These are phyloP conservation scores for Hanseniaspora sp. DNA, from an alignment of 1,139 yeast species.

Conservation along the genomic window DNA sequence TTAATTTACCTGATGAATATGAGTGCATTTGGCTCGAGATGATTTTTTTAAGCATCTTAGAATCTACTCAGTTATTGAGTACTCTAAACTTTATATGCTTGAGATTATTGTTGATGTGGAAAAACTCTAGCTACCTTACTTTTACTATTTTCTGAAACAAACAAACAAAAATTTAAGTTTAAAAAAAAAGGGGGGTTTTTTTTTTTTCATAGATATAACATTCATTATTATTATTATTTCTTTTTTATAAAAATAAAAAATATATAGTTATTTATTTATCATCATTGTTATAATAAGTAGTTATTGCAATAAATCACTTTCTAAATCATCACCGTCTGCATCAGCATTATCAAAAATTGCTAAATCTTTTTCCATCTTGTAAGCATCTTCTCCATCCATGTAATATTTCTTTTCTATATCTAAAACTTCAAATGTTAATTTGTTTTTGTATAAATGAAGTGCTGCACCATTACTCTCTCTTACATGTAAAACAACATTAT, in stretches of 20 bases:
- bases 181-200: too few species aligned
- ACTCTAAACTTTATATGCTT: constrained; percentile 15
- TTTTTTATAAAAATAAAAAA: too few species aligned
- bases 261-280: too few species aligned
- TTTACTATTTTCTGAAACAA: constrained; percentile 32
- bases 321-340: constrained; percentile 41
- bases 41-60: constrained; percentile 30
- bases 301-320: constrained; percentile 34
- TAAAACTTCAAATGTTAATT: constrained; percentile 69
- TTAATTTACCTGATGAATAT: constrained; percentile 45
- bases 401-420: constrained; percentile 78
- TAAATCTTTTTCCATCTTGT: constrained; percentile 72
- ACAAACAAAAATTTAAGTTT: constrained; percentile 13
- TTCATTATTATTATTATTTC: constrained; percentile 14
- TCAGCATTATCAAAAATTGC: constrained; percentile 40
- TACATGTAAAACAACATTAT: constrained; percentile 84
- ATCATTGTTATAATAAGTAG: too few species aligned
- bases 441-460: constrained; percentile 76
- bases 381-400: constrained; percentile 98
- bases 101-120: constrained; percentile 58
- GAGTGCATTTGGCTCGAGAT: constrained; percentile 91
- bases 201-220: constrained; percentile 20
- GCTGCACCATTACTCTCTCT: constrained; percentile 93
- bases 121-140: constrained; percentile 72
- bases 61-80: constrained; percentile 16